Conservation (phyloP, 202 grass and related monocot species). For the Brachypodium distachyon region DNA sequence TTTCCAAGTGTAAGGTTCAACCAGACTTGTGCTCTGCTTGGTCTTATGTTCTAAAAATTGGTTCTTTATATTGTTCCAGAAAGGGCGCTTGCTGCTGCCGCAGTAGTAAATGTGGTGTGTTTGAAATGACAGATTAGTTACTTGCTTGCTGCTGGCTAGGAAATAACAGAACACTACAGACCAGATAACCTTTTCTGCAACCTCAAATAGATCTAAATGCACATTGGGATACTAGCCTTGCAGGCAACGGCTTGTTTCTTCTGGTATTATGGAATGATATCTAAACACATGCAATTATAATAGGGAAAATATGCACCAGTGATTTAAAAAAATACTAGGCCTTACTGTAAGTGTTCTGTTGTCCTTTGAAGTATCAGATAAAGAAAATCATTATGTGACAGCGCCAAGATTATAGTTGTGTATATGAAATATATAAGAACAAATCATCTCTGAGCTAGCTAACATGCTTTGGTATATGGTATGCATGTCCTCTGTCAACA, state of each 20-base stretch:
- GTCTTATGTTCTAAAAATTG: background rate
- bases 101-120: background rate
- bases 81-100: background rate
- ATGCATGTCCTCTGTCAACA: background rate
- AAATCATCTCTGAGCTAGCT: background rate
- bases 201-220: background rate
- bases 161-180: background rate
- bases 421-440: background rate
- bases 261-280: background rate
- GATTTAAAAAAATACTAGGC: background rate
- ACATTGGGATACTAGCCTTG: background rate
- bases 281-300: background rate
- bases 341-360: background rate
- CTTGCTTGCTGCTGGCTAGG: background rate
- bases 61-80: background rate
- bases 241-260: background rate
- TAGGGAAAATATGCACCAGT: background rate
- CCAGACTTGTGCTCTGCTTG: background rate
- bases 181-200: background rate
- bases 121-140: background rate
- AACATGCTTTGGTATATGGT: background rate
- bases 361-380: background rate
- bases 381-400: background rate
- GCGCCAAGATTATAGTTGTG: background rate
- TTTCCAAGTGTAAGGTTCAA: background rate